These are phyloP conservation scores for Eucalyptus tenuipes DNA, from an alignment of 345 rosid species.

Conservation along the genomic window DNA sequence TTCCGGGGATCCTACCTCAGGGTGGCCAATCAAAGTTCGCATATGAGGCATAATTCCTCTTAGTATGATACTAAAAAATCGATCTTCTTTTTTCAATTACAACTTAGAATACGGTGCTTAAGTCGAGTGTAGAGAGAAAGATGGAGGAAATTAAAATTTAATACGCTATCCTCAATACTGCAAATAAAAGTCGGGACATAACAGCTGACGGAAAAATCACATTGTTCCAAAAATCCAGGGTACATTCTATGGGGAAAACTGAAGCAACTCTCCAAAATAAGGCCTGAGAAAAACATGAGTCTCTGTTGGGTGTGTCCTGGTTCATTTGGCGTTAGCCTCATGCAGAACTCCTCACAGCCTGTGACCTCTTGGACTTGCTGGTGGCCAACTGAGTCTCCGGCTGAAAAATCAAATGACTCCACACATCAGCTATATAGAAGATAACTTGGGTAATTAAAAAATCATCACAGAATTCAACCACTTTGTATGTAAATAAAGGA, in stretches of 20 bases:
- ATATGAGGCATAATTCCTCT: not conserved
- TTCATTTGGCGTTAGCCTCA: not conserved
- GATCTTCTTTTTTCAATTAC: not conserved
- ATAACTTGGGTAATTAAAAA: not conserved
- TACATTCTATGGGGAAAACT: conserved; percentile 1
- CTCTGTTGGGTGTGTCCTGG: not conserved
- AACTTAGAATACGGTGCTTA: not conserved
- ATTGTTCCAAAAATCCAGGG: not conserved
- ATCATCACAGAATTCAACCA: not conserved
- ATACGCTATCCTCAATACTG: not conserved
- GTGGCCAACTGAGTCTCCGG: conserved; percentile 83
- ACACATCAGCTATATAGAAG: not conserved
- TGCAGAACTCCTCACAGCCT: conserved; percentile 22
- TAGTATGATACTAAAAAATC: not conserved
- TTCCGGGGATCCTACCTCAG: not conserved
- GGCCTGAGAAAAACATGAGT: not conserved
- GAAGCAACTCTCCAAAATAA: conserved; percentile 1
- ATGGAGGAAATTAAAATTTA: not conserved
- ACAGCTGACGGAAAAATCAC: not conserved
- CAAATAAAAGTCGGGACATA: not conserved
- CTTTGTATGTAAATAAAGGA: not conserved
- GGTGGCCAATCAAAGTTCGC: not conserved
- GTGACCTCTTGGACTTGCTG: conserved; percentile 56
- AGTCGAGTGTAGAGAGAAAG: not conserved
- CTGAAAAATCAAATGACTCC: conserved; percentile 19